phyloP scores from a whole-genome alignment of 441 rosid genomes.

The Brassica balearica region DNA sequence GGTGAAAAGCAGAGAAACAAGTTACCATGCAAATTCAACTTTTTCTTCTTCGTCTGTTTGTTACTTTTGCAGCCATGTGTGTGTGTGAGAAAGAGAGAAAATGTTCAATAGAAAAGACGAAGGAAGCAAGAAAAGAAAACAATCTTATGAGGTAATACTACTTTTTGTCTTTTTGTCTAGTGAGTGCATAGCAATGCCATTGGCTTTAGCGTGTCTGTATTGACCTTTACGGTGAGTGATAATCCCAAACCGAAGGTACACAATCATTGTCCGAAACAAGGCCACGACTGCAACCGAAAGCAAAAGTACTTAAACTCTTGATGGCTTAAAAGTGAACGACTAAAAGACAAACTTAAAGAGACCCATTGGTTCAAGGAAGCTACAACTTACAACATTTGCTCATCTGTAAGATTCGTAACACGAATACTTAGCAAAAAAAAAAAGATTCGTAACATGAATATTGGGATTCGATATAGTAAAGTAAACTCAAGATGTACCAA shows the following conservation, averaged over 20 bases:
- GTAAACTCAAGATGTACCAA: neutral
- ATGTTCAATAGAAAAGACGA: constrained; percentile 20
- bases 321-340: constrained; percentile 31
- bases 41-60: constrained; percentile 3
- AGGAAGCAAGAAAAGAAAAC: constrained; percentile 21
- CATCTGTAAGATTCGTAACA: neutral
- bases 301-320: constrained; percentile 35
- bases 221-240: constrained; percentile 40
- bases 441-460: constrained; percentile 1
- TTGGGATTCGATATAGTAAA: neutral
- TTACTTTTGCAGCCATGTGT: constrained; percentile 42
- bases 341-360: constrained; percentile 26
- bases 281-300: constrained; percentile 47
- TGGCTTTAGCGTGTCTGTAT: constrained; percentile 40
- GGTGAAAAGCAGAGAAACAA: constrained; percentile 37
- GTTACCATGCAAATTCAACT: constrained; percentile 42
- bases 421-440: too few relatives aligned
- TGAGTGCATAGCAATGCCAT: constrained; percentile 42
- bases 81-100: constrained; percentile 16
- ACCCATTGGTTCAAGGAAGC: constrained; percentile 19
- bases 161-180: constrained; percentile 45
- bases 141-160: constrained; percentile 31
- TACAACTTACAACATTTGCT: constrained; percentile 11
- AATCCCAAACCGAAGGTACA: constrained; percentile 42
- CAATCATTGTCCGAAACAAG: constrained; percentile 42